Percentiles rank a stretch among this genome's conserved stretches.
phyloP scores from a whole-genome alignment of 768 basidiomycete species.

The Russula griseocarnosa region DNA sequence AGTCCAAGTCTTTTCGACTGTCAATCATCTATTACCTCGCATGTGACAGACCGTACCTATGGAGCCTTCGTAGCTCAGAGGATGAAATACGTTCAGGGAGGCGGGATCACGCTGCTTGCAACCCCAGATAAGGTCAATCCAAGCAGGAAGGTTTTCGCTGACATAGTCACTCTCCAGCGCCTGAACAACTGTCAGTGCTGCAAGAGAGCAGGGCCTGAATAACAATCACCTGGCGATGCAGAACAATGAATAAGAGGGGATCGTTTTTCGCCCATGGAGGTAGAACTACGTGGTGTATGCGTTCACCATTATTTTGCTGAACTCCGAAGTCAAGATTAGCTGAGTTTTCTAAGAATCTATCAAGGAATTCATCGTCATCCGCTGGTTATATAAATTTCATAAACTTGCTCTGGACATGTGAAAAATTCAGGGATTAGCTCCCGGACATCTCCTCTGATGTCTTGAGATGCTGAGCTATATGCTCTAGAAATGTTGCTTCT shows the following conservation, averaged over 20 bases:
- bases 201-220: neutral
- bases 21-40: neutral
- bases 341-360: conserved; percentile 78
- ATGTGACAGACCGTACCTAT: conserved; percentile 48
- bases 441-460: conserved; percentile 87
- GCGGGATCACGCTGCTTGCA: conserved; percentile 74
- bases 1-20: conserved; percentile 62
- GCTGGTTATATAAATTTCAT: neutral
- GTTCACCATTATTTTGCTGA: conserved; percentile 67
- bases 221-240: conserved; percentile 53
- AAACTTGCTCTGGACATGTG: conserved; percentile 70
- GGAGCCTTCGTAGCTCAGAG: conserved; percentile 87
- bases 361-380: conserved; percentile 4
- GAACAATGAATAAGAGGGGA: conserved; percentile 71
- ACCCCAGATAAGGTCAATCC: conserved; percentile 96
- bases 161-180: conserved; percentile 86
- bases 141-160: conserved; percentile 74
- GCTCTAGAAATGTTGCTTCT: conserved; percentile 71
- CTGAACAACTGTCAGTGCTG: conserved; percentile 36
- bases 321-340: conserved; percentile 76
- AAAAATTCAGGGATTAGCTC: conserved; percentile 91
- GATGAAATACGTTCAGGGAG: conserved; percentile 85
- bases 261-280: conserved; percentile 89
- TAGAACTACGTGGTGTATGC: conserved; percentile 81
- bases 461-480: conserved; percentile 79